Evolutionary conservation across 441 rosid species (phyloP).

Genomic region (Corymbia citriodora): DNA sequence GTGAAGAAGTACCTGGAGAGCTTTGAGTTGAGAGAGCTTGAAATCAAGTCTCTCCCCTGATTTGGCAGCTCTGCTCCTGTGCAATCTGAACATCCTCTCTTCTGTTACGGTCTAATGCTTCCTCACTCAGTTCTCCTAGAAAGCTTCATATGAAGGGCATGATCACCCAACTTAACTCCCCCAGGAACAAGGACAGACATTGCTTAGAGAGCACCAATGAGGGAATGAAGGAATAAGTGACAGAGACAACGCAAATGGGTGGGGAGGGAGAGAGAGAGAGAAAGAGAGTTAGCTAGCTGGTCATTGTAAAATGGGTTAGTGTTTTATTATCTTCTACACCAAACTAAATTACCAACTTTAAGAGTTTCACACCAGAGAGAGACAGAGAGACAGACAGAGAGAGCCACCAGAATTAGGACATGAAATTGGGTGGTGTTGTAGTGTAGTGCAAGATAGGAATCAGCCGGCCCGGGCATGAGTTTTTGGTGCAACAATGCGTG

Average conservation of each 20-base stretch:
- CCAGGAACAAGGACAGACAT: background rate
- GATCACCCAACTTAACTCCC: background rate
- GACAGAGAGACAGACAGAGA: background rate
- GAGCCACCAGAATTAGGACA: background rate
- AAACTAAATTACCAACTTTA: background rate
- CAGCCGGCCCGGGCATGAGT: background rate
- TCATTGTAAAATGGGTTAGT: background rate
- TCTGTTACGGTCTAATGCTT: background rate
- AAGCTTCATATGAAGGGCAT: background rate
- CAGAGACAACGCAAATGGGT: background rate
- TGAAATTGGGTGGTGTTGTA: background rate
- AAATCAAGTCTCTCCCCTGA: conserved; percentile 44
- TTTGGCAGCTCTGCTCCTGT: conserved; percentile 22
- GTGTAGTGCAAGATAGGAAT: background rate
- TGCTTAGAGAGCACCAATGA: background rate
- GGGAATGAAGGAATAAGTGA: background rate
- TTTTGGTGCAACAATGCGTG: background rate
- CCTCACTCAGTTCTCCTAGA: background rate
- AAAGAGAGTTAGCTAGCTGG: background rate
- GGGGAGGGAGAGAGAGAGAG: background rate
- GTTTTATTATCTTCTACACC: background rate
- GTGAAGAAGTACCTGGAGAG: conserved; percentile 33
- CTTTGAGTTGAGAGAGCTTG: conserved; percentile 43
- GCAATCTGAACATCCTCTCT: conserved; percentile 40
- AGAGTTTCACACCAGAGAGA: background rate